phyloP scores from a whole-genome alignment of 495 filamentous ascomycete species.

The Talaromyces thailandensis region DNA sequence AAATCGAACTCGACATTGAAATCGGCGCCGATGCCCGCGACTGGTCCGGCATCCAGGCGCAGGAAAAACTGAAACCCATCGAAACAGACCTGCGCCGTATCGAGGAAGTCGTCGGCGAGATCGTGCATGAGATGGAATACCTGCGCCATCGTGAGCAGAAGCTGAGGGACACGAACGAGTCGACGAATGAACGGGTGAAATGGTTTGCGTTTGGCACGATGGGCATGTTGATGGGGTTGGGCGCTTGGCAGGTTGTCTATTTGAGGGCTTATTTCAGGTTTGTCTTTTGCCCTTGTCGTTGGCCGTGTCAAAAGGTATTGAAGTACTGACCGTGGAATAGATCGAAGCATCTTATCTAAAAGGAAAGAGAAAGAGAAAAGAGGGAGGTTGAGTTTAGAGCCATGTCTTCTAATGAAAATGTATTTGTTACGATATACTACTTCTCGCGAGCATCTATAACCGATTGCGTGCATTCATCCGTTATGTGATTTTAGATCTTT shows the following conservation, averaged over 20 bases:
- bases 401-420: not conserved
- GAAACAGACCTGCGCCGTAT: conserved; percentile 93
- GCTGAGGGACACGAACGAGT: conserved; percentile 97
- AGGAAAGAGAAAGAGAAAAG: not conserved
- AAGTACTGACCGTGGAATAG: not conserved
- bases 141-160: conserved; percentile 85
- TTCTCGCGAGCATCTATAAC: not conserved
- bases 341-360: conserved; percentile 10
- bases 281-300: no score
- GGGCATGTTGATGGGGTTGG: conserved; percentile 81
- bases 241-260: conserved; percentile 96
- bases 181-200: conserved; percentile 96
- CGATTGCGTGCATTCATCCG: not conserved
- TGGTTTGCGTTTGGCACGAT: conserved; percentile 97
- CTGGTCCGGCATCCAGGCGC: conserved; percentile 92
- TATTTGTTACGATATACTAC: not conserved
- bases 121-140: conserved; percentile 88
- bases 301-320: not conserved
- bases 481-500: not conserved
- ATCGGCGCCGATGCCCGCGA: conserved; percentile 98
- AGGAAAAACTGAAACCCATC: conserved; percentile 95
- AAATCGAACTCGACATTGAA: conserved; percentile 94
- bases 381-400: not conserved
- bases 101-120: conserved; percentile 74
- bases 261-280: conserved; percentile 93